Base-by-base conservation (phyloP, 805 yeast genomes). In the Groenewaldozyma tartarivorans region DNA sequence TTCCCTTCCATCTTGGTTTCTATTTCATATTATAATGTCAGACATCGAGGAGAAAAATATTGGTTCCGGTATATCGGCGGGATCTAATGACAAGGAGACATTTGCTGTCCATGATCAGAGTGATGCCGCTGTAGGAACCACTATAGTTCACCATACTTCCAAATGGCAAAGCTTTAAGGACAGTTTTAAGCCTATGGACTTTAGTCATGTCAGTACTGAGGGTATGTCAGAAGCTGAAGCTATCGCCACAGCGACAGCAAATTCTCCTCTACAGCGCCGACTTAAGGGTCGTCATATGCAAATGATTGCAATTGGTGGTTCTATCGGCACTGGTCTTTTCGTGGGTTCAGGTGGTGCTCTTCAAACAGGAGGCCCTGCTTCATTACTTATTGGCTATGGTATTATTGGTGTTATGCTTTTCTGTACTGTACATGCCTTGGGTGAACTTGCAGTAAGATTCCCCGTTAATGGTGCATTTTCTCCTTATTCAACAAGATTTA, bases 281-380 rank as follows among this genome's bases (percentile, higher is more conserved):
- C 54, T 62, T 35, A 61, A 60, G 44, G 54, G 53, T n/a, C 55
- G 67, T 13, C 67, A 62, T 46, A 41, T 62, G 38, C 62, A 57
- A 40, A 77, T 82, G 76, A 80, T 84, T 53, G 86, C 94, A 31
- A 68, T 85, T 41, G 92, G 92, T 43, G 87, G 92, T 41, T 80
- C 90, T 39, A 79, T 84, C 45, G 95, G 95, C 54, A 79, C 92
- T 22, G 82, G 82, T 50, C 60, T 77, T 24, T 77, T 74, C 53
- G 62, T 77, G 27, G 73, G 77, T 30, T 62, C 74, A 0, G 78
- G 79, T 19, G 63, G 62, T 29, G 62, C 75, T 7, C 60, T 73
- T 38, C 56, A 60, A 26, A 53, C 52, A 7, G 75, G 74, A 44
- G 75, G 76, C 13, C 72, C 74, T 13, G 83, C 73, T 4, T 75